These are phyloP conservation scores for Mycena rosella DNA, from an alignment of 768 basidiomycete species.

Conservation along the genomic window DNA sequence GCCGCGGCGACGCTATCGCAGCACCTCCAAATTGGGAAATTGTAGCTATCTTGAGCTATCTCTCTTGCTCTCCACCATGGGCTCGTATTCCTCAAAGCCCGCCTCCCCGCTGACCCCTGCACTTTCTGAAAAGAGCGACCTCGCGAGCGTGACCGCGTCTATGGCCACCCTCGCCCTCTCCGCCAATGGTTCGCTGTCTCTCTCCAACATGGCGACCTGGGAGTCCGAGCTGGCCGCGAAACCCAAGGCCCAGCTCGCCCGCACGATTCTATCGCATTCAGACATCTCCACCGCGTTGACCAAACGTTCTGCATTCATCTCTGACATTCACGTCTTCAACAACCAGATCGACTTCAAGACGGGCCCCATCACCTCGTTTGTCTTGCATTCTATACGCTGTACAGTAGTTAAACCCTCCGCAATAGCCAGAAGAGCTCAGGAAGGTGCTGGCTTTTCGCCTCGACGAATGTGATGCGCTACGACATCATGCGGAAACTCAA, in stretches of 20 bases:
- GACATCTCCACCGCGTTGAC: slow-evolving; percentile 73
- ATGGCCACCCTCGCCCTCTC: slow-evolving; percentile 58
- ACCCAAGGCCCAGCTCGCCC: slow-evolving; percentile 78
- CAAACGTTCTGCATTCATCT: slow-evolving; percentile 71
- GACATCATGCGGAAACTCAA: slow-evolving; percentile 88
- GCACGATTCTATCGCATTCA: slow-evolving; percentile 79
- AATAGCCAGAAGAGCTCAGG: slow-evolving; percentile 87
- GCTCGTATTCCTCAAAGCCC: slow-evolving; percentile 28
- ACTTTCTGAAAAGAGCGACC: slow-evolving; percentile 27
- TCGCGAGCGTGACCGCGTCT: slow-evolving; percentile 41
- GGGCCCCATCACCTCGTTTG: slow-evolving; percentile 71
- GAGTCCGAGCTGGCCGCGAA: slow-evolving; percentile 66
- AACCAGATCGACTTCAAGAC: slow-evolving; percentile 70
- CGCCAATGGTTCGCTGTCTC: slow-evolving; percentile 70
- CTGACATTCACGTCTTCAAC: slow-evolving; percentile 87
- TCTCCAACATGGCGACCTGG: slow-evolving; percentile 74
- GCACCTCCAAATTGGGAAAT: no score
- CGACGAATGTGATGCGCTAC: slow-evolving; percentile 88
- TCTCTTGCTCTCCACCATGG: slow-evolving; percentile 32
- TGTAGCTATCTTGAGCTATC: slow-evolving; percentile 3
- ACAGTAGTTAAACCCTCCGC: background rate
- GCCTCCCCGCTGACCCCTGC: slow-evolving; percentile 16
- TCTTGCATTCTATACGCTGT: background rate
- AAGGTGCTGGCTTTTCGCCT: slow-evolving; percentile 96
- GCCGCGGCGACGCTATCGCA: background rate